Base-by-base conservation (phyloP, 2,329 filamentous ascomycete genomes). In the Fusarium secorum region DNA sequence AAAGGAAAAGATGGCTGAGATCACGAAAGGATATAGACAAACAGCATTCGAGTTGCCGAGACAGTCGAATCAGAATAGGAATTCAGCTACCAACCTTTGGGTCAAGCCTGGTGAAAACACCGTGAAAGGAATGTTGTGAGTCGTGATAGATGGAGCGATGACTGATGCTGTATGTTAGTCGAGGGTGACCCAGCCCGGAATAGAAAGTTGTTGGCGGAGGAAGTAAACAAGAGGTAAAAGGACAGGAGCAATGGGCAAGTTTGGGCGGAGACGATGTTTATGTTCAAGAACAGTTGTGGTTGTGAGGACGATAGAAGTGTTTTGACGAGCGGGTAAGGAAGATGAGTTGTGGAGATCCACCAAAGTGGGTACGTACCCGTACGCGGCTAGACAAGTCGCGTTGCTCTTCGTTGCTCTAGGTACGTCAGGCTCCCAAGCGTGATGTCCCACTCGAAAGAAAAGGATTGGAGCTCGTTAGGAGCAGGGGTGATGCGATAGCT, bases 41-140 rank as follows among this genome's bases (percentile, higher is more conserved):
- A 59, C 53, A 55, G 58, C 44, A 33, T 49, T 55, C 45, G 45
- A 62, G 60, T 41, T 68, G 52, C 61, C 76, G 75, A 80, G 79
- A 81, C 78, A 82, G 32, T 72, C 51, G 68, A 74, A 73, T 66
- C 44, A 69, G 58, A 67, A 60, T 64, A 60, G 69, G 74, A 79
- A 78, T 76, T 72, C 58, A 64, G 68, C 63, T 44, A 77, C 80
- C 68, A 73, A 82, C 80, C 80, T 82, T 76, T 79, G 67, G 75
- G 63, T 74, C 69, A 71, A 76, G 73, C 76, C 75, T 76, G 76
- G 77, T 75, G 69, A 75, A 79, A 78, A 77, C 71, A 79, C 69
- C 70, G 76, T 71, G 78, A 75, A 76, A 78, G 80, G 79, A 81
- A 81, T 81, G 79, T 73, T 81, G 67, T 76, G 74, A 67, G 68